Evolutionary conservation across 2,329 filamentous ascomycete species (phyloP).

Genomic region (Ophiostoma piceae): DNA sequence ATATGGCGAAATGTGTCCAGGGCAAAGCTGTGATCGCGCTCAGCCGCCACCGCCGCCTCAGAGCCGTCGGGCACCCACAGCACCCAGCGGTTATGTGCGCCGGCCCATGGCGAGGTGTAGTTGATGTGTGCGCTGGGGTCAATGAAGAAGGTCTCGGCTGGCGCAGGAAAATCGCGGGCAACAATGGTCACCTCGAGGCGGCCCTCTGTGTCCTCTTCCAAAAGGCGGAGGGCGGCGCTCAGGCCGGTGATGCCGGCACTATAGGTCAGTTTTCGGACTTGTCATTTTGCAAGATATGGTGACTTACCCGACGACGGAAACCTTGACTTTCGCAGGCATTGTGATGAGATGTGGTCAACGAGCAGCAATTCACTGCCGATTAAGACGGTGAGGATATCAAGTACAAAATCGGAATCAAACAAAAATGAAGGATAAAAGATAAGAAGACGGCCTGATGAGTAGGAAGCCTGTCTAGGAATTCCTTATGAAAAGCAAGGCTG

Average conservation of each 20-base stretch:
- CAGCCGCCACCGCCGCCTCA: slow-evolving; percentile 28
- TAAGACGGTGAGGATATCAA: neutral
- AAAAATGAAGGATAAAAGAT: neutral
- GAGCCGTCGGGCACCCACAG: slow-evolving; percentile 35
- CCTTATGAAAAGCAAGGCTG: neutral
- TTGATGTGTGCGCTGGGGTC: slow-evolving; percentile 41
- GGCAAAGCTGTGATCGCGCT: slow-evolving; percentile 42
- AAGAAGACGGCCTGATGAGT: neutral
- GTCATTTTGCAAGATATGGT: neutral
- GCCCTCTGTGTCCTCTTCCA: slow-evolving; percentile 33
- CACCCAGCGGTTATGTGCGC: slow-evolving; percentile 52
- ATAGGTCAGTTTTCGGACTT: neutral
- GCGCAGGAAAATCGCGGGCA: slow-evolving; percentile 44
- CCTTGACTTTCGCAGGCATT: slow-evolving; percentile 18
- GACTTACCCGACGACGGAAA: slow-evolving; percentile 25
- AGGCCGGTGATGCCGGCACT: slow-evolving; percentile 53
- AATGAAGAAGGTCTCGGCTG: slow-evolving; percentile 40
- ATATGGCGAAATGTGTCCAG: slow-evolving; percentile 42
- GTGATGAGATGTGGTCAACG: neutral
- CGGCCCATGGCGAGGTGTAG: slow-evolving; percentile 55
- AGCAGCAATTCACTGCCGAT: neutral
- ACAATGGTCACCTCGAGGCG: slow-evolving; percentile 40
- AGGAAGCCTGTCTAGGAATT: neutral
- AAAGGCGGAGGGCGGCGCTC: slow-evolving; percentile 44
- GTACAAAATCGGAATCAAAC: neutral